Evolutionary conservation across 306 rosid genomes (phyloP), one percentile per base, ranked within the genome.

Genomic region (Hylodesmum podocarpum): DNA sequence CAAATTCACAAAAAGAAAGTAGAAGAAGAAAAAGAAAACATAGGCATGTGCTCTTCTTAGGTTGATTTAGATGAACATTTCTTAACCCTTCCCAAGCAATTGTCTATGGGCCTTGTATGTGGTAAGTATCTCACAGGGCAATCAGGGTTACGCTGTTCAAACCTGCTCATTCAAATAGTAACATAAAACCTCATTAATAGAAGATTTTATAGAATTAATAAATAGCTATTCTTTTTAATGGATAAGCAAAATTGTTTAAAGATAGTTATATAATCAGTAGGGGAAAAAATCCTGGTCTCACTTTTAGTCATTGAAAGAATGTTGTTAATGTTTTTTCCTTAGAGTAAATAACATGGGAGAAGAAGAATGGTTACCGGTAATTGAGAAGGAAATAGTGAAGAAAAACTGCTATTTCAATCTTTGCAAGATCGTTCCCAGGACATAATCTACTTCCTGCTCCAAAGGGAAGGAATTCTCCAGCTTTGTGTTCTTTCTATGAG

Each of bases 401-500:
- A 78, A 94, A 94, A 72, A 88, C 83, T 12, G 90, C 77, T 46
- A 94, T 82, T 90, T 94, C 98, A 77, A 91, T 37, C 87, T 91
- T 84, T 58, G 88, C 88, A 18, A 84, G 83, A 73, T 84, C 88
- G 27, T 84, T 84, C 40, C 88, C 88, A 0, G 98, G 98, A 80
- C 98, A 94, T 72, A 90, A 41, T 61, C 96, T 89, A 59, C 69
- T 83, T 83, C 98, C 98, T 54, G 79, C 88, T 80, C 97, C 98
- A 70, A 94, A 94, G 70, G 98, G 98, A 57, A 94, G 86, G 87
- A 94, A 94, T 47, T 88, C 86, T 41, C 91, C 97, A 0, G 94
- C 94, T 78, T 85, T 91, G 41, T 88, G 91, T 55, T 83, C 85
- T 19, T 75, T 46, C 87, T 93, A 46, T 12, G 36, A 29, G 50